A percentile compares a stretch with the other conserved stretches of the same genome.
Conservation (phyloP, 495 filamentous ascomycete genomes). For the Cudoniella acicularis region DNA sequence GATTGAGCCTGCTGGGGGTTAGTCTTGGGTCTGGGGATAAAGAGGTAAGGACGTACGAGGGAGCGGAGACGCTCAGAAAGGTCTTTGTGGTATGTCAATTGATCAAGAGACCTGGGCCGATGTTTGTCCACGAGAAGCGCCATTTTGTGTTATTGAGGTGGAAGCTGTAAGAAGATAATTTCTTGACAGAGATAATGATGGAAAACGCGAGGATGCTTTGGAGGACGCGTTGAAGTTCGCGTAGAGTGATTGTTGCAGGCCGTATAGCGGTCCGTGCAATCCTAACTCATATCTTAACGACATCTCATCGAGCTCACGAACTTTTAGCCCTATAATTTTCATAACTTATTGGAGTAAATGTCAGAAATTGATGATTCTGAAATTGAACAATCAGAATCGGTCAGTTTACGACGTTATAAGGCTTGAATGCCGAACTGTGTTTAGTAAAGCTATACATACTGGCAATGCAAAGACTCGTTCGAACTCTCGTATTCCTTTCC, state of each 20-base stretch:
- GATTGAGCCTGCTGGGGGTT: slow-evolving; percentile 70
- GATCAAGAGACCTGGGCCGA: slow-evolving; percentile 82
- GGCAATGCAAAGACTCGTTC: too few relatives aligned
- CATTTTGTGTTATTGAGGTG: slow-evolving; percentile 32
- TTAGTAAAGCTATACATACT: too few relatives aligned
- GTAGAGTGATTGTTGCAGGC: not conserved
- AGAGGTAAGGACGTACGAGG: slow-evolving; percentile 50
- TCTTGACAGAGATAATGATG: not conserved
- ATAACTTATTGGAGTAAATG: too few relatives aligned
- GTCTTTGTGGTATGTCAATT: slow-evolving; percentile 82
- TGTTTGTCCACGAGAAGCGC: slow-evolving; percentile 90
- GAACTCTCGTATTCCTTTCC: too few relatives aligned
- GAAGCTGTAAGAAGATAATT: not conserved
- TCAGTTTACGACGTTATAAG: too few relatives aligned
- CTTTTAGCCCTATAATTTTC: too few relatives aligned
- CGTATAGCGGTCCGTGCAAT: not conserved
- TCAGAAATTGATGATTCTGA: too few relatives aligned
- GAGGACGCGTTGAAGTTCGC: not conserved
- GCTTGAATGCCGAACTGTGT: too few relatives aligned
- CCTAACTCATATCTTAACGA: too few relatives aligned
- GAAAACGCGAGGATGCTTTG: not conserved
- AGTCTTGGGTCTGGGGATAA: slow-evolving; percentile 1
- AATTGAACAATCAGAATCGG: too few relatives aligned
- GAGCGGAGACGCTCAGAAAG: slow-evolving; percentile 85
- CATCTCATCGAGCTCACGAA: too few relatives aligned